Conservation (phyloP, 106 monocot species). For the Allium fistulosum region DNA sequence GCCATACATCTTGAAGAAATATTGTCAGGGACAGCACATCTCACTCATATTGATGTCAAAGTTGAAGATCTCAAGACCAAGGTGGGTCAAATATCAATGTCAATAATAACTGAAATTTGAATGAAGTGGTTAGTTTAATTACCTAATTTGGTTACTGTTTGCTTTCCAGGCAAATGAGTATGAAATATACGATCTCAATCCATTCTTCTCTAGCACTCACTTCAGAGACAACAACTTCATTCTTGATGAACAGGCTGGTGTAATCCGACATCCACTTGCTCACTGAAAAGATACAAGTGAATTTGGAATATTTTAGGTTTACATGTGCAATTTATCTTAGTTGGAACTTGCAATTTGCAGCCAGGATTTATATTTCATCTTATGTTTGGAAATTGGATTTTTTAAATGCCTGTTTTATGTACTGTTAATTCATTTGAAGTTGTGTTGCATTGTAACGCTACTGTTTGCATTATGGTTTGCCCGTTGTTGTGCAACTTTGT, state of each 20-base stretch:
- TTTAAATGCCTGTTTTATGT: no score
- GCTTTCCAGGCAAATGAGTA: conserved; percentile 78
- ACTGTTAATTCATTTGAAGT: no score
- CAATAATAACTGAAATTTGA: no score
- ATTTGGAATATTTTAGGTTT: no score
- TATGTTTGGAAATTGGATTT: no score
- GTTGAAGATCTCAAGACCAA: conserved; percentile 73
- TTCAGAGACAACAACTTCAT: conserved; percentile 65
- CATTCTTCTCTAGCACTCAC: conserved; percentile 68
- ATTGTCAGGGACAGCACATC: conserved; percentile 38
- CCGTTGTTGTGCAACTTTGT: no score
- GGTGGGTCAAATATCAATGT: conserved; percentile 24
- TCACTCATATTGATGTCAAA: conserved; percentile 75
- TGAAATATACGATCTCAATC: conserved; percentile 80
- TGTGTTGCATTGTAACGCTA: no score
- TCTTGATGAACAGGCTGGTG: conserved; percentile 58
- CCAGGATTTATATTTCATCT: no score
- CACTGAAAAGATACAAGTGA: conserved; percentile 15
- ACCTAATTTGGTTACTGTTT: conserved; percentile 2
- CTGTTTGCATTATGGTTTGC: no score
- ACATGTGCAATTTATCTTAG: no score
- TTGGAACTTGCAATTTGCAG: no score
- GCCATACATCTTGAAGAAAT: conserved; percentile 80
- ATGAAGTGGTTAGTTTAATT: no score
- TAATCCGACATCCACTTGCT: conserved; percentile 65